phyloP scores from a whole-genome alignment of 352 stramenopile species.

The Phytophthora sp. region DNA sequence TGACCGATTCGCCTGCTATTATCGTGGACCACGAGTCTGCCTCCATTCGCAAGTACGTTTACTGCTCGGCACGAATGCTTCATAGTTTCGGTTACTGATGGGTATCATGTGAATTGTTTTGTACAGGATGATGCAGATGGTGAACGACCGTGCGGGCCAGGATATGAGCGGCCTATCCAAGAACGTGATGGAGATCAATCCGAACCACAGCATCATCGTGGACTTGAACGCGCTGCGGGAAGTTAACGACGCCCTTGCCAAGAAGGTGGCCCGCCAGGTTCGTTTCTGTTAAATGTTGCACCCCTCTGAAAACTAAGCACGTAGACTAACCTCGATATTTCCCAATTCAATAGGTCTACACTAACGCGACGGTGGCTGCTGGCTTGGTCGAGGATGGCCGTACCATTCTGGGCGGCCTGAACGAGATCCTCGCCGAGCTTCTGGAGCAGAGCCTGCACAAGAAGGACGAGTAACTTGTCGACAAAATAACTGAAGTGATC shows the following conservation, averaged over 20 bases:
- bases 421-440: conserved; percentile 94
- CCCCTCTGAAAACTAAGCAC: too few relatives aligned
- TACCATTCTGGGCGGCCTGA: conserved; percentile 96
- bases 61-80: neutral
- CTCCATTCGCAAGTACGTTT: conserved; percentile 91
- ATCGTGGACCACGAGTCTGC: conserved; percentile 98
- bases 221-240: conserved; percentile 91
- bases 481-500: neutral
- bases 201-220: conserved; percentile 96
- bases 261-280: conserved; percentile 86
- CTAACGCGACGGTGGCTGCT: conserved; percentile 98
- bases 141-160: conserved; percentile 88
- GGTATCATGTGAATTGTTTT: conserved; percentile 4
- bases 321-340: conserved; percentile 8
- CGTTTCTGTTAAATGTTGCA: too few relatives aligned
- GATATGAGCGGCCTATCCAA: conserved; percentile 71
- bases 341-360: conserved; percentile 94
- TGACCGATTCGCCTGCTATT: conserved; percentile 98
- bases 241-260: conserved; percentile 81
- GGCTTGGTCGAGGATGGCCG: conserved; percentile 98
- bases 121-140: conserved; percentile 97
- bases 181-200: conserved; percentile 99
- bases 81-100: neutral
- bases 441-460: conserved; percentile 76
- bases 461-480: conserved; percentile 41